These are phyloP conservation scores for Leishmania amazonensis DNA, from an alignment of 208 protist species.

Conservation along the genomic window DNA sequence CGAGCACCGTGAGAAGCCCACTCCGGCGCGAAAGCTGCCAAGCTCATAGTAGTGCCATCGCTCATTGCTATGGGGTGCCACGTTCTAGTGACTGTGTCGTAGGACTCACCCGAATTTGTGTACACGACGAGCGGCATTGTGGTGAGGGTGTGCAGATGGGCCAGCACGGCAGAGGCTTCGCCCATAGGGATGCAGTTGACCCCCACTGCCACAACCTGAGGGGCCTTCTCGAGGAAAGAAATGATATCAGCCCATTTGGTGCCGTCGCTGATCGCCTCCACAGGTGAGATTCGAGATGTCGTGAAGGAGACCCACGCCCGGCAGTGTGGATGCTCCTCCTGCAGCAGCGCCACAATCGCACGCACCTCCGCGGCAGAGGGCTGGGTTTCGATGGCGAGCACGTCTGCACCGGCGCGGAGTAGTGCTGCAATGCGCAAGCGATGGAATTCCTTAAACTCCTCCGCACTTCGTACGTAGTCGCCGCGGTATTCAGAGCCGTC, in stretches of 20 bases:
- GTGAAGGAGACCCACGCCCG: slow-evolving; percentile 64
- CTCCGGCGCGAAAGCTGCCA: slow-evolving; percentile 19
- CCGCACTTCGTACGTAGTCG: slow-evolving; percentile 36
- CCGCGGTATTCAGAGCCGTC: slow-evolving; percentile 71
- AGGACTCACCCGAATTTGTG: slow-evolving; percentile 60
- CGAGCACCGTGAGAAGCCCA: slow-evolving; percentile 41
- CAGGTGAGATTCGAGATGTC: slow-evolving; percentile 12
- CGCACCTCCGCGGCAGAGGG: slow-evolving; percentile 45
- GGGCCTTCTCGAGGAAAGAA: slow-evolving; percentile 30
- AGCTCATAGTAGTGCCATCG: slow-evolving; percentile 11
- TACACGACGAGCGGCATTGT: slow-evolving; percentile 65
- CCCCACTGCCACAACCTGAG: slow-evolving; percentile 46
- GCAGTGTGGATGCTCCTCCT: slow-evolving; percentile 43
- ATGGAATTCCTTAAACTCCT: slow-evolving; percentile 57
- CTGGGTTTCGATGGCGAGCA: slow-evolving; percentile 73
- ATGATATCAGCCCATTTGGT: slow-evolving; percentile 37
- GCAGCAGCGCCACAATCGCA: slow-evolving; percentile 52
- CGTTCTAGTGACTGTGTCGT: slow-evolving; percentile 38
- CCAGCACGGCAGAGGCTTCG: slow-evolving; percentile 23
- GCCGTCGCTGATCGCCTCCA: slow-evolving; percentile 44
- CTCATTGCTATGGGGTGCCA: slow-evolving; percentile 19
- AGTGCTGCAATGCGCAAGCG: slow-evolving; percentile 49
- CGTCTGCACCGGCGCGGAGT: slow-evolving; percentile 48
- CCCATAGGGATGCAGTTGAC: slow-evolving; percentile 64
- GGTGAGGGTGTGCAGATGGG: slow-evolving; percentile 32